A percentile compares a stretch with the other conserved stretches of the same genome.
Conservation (phyloP, 805 yeast species). For the Candida coquimbonensis region DNA sequence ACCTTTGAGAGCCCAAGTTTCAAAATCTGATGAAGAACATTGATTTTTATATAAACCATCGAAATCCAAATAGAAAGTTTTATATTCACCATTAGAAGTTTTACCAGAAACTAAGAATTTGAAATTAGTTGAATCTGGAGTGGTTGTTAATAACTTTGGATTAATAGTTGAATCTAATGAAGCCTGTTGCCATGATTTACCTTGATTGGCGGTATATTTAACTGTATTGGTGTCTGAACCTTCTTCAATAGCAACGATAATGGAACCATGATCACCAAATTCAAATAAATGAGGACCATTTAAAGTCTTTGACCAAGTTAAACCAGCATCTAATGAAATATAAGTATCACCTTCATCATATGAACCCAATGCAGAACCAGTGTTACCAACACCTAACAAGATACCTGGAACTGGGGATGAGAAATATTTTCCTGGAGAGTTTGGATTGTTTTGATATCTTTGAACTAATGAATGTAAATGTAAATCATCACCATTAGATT, state of each 20-base stretch:
- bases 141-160: constrained; percentile 42
- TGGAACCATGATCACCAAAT: constrained; percentile 75
- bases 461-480: constrained; percentile 30
- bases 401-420: constrained; percentile 41
- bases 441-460: constrained; percentile 16
- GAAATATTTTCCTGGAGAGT: constrained; percentile 24
- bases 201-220: constrained; percentile 65
- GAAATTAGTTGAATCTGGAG: constrained; percentile 64
- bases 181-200: constrained; percentile 51
- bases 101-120: constrained; percentile 48
- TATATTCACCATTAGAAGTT: constrained; percentile 13
- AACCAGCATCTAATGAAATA: constrained; percentile 71
- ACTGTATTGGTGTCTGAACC: constrained; percentile 29
- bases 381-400: constrained; percentile 36
- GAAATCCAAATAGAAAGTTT: constrained; percentile 42
- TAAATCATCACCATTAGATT: constrained; percentile 27
- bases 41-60: constrained; percentile 41
- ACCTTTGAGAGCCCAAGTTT: constrained; percentile 51
- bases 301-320: constrained; percentile 54
- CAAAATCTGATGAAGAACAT: constrained; percentile 46
- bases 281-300: constrained; percentile 47
- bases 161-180: constrained; percentile 37
- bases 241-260: constrained; percentile 54
- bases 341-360: constrained; percentile 40
- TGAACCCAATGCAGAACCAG: constrained; percentile 21